These are phyloP conservation scores for Penicillium odoratum DNA, from an alignment of 495 filamentous ascomycete genomes.

Conservation along the genomic window DNA sequence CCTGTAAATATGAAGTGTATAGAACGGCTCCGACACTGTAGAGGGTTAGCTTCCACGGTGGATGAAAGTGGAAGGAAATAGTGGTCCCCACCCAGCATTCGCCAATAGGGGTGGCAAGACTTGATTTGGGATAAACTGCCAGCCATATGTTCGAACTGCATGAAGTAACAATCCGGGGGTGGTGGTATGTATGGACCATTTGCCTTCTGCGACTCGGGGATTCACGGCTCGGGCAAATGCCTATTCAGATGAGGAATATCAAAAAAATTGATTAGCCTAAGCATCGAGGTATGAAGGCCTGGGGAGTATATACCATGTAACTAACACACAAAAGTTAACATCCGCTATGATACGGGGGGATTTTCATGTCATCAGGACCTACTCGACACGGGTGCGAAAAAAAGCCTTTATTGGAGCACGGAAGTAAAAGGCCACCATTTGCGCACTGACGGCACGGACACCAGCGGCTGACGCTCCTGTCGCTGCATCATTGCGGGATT, in stretches of 20 bases:
- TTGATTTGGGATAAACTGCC: constrained; percentile 85
- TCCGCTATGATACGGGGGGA: constrained; percentile 6
- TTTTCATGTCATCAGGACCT: constrained; percentile 32
- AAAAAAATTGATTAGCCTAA: constrained; percentile 22
- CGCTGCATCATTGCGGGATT: constrained; percentile 67
- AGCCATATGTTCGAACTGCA: constrained; percentile 76
- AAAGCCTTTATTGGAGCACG: constrained; percentile 86
- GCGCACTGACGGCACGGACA: constrained; percentile 75
- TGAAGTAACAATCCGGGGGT: constrained; percentile 78
- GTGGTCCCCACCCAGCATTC: constrained; percentile 60
- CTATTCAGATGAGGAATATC: constrained; percentile 29
- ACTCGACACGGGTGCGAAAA: constrained; percentile 86
- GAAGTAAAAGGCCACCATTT: constrained; percentile 84
- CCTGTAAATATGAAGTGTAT: constrained; percentile 85
- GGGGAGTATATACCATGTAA: constrained; percentile 54
- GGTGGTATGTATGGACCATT: constrained; percentile 70
- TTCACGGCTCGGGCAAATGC: constrained; percentile 69
- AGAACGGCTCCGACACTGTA: constrained; percentile 75
- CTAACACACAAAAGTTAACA: constrained; percentile 29
- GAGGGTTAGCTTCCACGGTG: not conserved
- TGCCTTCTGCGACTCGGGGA: constrained; percentile 54
- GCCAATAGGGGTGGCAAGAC: constrained; percentile 82
- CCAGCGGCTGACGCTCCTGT: constrained; percentile 75
- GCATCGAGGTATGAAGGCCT: not conserved
- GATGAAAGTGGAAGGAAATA: not conserved